A percentile compares a stretch with the other conserved stretches of the same genome.
phyloP scores from a whole-genome alignment of 352 stramenopile species.

The Phytopythium oedochilum region DNA sequence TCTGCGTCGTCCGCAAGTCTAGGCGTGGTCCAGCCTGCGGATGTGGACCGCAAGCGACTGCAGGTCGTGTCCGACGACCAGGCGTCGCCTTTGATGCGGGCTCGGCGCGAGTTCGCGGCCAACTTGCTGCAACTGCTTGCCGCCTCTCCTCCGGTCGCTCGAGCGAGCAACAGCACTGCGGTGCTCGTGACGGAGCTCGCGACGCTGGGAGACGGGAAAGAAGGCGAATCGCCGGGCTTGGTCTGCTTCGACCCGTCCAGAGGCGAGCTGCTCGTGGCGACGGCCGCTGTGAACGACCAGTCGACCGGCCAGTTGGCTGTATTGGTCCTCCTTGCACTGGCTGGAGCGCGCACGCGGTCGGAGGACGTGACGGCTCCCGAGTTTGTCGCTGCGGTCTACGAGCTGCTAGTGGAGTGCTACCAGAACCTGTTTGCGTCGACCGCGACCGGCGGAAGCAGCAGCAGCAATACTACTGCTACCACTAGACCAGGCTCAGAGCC shows the following conservation, averaged over 20 bases:
- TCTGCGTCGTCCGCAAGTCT: not conserved
- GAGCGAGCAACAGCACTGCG: not conserved
- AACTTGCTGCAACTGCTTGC: slow-evolving; percentile 22
- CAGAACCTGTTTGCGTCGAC: slow-evolving; percentile 35
- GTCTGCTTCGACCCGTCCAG: slow-evolving; percentile 13
- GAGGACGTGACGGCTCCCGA: slow-evolving; percentile 39
- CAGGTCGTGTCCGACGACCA: slow-evolving; percentile 5
- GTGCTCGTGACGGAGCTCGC: slow-evolving; percentile 8
- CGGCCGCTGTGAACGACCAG: slow-evolving; percentile 26
- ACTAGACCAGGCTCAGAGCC: too few relatives aligned
- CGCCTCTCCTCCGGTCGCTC: slow-evolving; percentile 1
- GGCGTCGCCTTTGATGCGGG: slow-evolving; percentile 23
- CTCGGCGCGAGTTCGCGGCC: slow-evolving; percentile 23
- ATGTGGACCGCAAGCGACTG: slow-evolving; percentile 2
- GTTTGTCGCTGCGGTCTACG: slow-evolving; percentile 49
- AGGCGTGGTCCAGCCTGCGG: slow-evolving; percentile 11
- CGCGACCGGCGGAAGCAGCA: not conserved
- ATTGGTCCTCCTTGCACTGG: slow-evolving; percentile 48
- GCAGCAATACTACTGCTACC: too few relatives aligned
- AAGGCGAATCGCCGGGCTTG: not conserved
- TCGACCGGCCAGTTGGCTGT: slow-evolving; percentile 49
- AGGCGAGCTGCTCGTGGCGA: slow-evolving; percentile 27
- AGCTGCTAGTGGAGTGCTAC: slow-evolving; percentile 53
- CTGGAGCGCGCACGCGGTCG: slow-evolving; percentile 18
- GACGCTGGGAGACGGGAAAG: not conserved